Evolutionary conservation across 1,139 yeast species (phyloP).

Genomic region (Zygoascus hellenicus): DNA sequence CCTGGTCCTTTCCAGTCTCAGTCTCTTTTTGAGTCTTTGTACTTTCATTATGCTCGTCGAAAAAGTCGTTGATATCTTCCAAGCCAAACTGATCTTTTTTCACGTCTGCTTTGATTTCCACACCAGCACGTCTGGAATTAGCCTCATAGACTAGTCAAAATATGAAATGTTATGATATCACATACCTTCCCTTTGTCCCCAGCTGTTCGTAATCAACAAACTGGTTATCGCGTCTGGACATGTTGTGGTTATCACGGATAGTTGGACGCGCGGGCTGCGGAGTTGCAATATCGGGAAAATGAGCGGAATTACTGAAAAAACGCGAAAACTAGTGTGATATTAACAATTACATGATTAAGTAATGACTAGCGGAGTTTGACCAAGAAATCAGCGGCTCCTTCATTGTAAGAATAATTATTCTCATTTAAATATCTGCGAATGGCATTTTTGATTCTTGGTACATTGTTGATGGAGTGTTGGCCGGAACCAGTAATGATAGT

Average conservation of each 20-base stretch:
- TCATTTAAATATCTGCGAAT: constrained; percentile 22
- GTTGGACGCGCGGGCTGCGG: background rate
- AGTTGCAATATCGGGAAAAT: constrained; percentile 3
- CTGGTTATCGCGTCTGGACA: constrained; percentile 18
- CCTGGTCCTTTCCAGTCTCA: background rate
- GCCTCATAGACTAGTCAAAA: background rate
- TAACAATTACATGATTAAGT: background rate
- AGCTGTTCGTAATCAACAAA: constrained; percentile 21
- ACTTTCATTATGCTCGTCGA: constrained; percentile 34
- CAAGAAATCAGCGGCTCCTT: constrained; percentile 20
- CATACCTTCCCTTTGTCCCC: constrained; percentile 23
- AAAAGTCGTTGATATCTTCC: constrained; percentile 78
- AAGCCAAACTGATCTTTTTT: constrained; percentile 62
- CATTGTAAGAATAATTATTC: constrained; percentile 20
- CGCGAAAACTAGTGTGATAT: background rate
- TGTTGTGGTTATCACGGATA: constrained; percentile 2
- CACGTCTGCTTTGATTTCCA: constrained; percentile 46
- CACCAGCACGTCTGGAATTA: constrained; percentile 39
- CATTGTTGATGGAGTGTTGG: constrained; percentile 27
- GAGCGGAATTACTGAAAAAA: background rate
- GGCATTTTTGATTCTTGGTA: constrained; percentile 30
- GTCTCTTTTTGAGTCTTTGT: background rate
- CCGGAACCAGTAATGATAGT: constrained; percentile 32
- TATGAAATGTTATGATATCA: background rate
- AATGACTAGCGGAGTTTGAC: constrained; percentile 10